These are phyloP conservation scores for Neofusicoccum umdonicola DNA, from an alignment of 2,329 filamentous ascomycete genomes.

Conservation along the genomic window DNA sequence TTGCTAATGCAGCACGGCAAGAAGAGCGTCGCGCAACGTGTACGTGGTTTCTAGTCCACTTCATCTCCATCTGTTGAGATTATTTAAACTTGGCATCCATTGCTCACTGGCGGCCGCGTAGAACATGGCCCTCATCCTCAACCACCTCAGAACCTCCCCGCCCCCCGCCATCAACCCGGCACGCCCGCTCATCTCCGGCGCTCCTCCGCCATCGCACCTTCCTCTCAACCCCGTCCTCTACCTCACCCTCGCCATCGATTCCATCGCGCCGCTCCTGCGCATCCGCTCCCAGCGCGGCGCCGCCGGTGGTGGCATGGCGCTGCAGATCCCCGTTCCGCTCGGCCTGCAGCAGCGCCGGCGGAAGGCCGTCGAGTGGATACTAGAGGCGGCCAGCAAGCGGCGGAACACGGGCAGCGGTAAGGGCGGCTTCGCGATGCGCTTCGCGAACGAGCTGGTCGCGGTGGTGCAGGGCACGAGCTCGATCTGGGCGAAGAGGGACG, in stretches of 20 bases:
- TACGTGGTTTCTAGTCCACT: conserved; percentile 45
- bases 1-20: conserved; percentile 91
- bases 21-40: conserved; percentile 83
- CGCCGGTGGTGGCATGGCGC: conserved; percentile 78
- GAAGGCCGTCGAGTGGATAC: conserved; percentile 81
- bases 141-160: conserved; percentile 76
- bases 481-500: conserved; percentile 79
- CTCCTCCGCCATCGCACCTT: conserved; percentile 73
- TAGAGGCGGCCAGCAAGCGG: conserved; percentile 78
- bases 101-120: conserved; percentile 35
- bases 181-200: conserved; percentile 70
- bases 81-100: background rate
- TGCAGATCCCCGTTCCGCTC: conserved; percentile 80
- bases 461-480: conserved; percentile 82
- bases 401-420: conserved; percentile 69
- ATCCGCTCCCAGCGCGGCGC: conserved; percentile 73
- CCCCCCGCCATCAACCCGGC: conserved; percentile 72
- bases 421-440: conserved; percentile 69
- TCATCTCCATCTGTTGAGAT: conserved; percentile 5
- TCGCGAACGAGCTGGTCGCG: conserved; percentile 82
- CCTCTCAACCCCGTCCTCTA: conserved; percentile 88
- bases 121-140: conserved; percentile 84
- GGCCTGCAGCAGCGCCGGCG: conserved; percentile 71
- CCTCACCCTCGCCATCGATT: conserved; percentile 87
- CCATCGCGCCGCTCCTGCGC: conserved; percentile 81